phyloP scores from a whole-genome alignment of 805 yeast genomes.

The Nakazawaea populi region DNA sequence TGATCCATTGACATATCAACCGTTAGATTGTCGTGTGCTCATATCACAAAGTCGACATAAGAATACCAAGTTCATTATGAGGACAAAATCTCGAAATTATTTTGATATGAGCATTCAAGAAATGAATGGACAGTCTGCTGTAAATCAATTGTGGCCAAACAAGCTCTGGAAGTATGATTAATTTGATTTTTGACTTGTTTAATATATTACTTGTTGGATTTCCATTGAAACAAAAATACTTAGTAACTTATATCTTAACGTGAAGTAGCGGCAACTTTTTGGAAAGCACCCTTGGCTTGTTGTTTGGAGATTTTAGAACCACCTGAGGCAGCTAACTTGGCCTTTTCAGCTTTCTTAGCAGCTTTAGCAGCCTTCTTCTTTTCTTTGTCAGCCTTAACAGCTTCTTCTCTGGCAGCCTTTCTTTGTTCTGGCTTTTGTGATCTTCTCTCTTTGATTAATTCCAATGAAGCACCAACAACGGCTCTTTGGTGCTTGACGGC shows the following conservation, averaged over 20 bases:
- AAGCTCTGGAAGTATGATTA: background rate
- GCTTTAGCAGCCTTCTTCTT: slow-evolving; percentile 89
- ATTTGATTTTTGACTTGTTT: background rate
- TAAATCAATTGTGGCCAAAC: no score
- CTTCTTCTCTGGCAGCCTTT: slow-evolving; percentile 94
- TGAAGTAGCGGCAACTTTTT: slow-evolving; percentile 93
- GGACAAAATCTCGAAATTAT: no score
- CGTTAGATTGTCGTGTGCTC: no score
- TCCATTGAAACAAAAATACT: slow-evolving; percentile 1
- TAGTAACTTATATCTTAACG: slow-evolving; percentile 51
- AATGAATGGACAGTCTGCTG: no score
- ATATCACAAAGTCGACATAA: no score
- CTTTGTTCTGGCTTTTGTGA: slow-evolving; percentile 93
- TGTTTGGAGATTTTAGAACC: slow-evolving; percentile 85
- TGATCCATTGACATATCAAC: no score
- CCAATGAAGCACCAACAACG: slow-evolving; percentile 98
- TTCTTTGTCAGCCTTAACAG: slow-evolving; percentile 77
- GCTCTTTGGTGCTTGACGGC: slow-evolving; percentile 98
- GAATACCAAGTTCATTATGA: no score
- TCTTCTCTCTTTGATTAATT: slow-evolving; percentile 97
- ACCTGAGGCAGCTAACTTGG: slow-evolving; percentile 71
- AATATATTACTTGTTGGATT: background rate
- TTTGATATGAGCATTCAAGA: no score
- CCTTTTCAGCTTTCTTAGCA: slow-evolving; percentile 92
- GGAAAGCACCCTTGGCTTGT: slow-evolving; percentile 97